Conservation (phyloP, 345 rosid genomes). For the Hypericum perforatum region DNA sequence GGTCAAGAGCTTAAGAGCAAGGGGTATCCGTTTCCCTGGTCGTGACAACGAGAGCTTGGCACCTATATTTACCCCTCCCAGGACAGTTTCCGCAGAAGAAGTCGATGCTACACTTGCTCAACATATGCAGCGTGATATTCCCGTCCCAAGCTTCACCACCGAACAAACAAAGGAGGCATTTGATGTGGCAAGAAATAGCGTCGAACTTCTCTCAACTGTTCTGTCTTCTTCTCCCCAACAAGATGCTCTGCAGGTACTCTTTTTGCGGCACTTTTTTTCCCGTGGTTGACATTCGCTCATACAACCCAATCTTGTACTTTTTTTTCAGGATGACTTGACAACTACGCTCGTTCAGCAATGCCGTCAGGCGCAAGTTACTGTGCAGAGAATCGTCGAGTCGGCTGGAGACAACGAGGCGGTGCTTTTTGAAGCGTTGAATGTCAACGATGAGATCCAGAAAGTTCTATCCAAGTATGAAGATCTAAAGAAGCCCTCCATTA, state of each 20-base stretch:
- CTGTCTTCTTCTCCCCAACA: conserved; percentile 75
- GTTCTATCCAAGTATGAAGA: conserved; percentile 66
- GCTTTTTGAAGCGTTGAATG: conserved; percentile 87
- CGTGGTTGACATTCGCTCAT: too few species aligned
- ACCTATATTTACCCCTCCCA: conserved; percentile 91
- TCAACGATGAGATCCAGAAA: conserved; percentile 82
- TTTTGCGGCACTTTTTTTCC: not conserved
- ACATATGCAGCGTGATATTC: conserved; percentile 44
- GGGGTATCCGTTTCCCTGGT: conserved; percentile 95
- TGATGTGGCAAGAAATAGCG: conserved; percentile 82
- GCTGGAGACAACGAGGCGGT: conserved; percentile 73
- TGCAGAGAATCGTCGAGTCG: conserved; percentile 74
- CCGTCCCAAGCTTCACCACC: conserved; percentile 49
- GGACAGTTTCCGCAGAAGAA: conserved; percentile 55
- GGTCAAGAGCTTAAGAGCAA: conserved; percentile 62
- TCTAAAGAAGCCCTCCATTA: conserved; percentile 42
- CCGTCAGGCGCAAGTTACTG: conserved; percentile 43
- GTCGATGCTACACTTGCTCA: conserved; percentile 37
- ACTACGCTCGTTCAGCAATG: conserved; percentile 69
- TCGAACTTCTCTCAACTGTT: conserved; percentile 76
- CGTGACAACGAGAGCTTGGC: conserved; percentile 92
- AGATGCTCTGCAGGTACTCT: conserved; percentile 61
- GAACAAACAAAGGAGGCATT: conserved; percentile 91
- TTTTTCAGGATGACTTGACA: conserved; percentile 61
- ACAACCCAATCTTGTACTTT: conserved; percentile 17